Conservation (phyloP, 352 stramenopile species). For the Phytophthora syringae region DNA sequence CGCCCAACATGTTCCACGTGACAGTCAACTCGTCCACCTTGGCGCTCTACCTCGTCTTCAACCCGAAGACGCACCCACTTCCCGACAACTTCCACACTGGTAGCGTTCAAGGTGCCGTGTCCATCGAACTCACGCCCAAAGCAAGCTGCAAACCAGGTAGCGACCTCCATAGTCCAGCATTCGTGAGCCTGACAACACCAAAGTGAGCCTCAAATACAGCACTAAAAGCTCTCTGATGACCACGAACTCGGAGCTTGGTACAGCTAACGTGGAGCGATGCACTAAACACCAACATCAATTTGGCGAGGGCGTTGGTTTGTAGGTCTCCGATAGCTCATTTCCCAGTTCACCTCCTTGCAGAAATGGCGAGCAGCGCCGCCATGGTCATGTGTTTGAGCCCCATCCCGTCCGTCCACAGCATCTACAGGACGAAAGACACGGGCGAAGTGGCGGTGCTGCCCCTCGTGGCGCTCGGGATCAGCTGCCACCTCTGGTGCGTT, state of each 20-base stretch:
- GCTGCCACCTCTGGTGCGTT: constrained; percentile 26
- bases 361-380: constrained; percentile 19
- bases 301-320: neutral
- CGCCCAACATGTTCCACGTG: constrained; percentile 30
- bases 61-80: constrained; percentile 17
- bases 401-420: constrained; percentile 21
- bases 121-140: constrained; percentile 11
- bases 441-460: constrained; percentile 30
- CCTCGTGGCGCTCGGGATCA: constrained; percentile 27
- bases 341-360: neutral
- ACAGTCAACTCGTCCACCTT: constrained; percentile 23
- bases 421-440: constrained; percentile 25
- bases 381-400: constrained; percentile 30
- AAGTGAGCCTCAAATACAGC: no score
- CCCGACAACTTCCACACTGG: constrained; percentile 6
- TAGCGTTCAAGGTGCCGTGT: neutral
- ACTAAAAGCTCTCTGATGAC: no score
- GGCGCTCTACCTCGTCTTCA: constrained; percentile 33
- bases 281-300: neutral
- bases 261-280: neutral
- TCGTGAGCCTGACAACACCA: no score
- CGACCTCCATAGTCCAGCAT: constrained; percentile 1
- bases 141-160: neutral
- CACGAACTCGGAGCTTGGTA: no score
- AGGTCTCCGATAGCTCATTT: constrained; percentile 1